Percentiles rank a stretch among this genome's conserved stretches.
phyloP scores from a whole-genome alignment of 2,329 filamentous ascomycete species.

The Colletotrichum camelliae region DNA sequence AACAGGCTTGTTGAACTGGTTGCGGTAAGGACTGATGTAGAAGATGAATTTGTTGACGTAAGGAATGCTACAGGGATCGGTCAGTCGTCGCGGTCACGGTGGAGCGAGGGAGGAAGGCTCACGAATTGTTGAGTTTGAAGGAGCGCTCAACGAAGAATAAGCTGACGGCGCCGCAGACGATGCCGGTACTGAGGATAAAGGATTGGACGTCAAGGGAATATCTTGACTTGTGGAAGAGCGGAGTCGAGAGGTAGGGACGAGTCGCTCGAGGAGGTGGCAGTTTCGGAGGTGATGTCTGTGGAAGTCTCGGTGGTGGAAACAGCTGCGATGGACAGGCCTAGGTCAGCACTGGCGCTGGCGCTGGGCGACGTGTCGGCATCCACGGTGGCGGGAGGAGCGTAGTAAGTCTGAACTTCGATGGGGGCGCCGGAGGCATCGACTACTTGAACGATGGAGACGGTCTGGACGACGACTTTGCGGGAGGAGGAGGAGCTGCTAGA shows the following conservation, averaged over 20 bases:
- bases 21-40: constrained; percentile 19
- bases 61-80: constrained; percentile 9
- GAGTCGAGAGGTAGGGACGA: too few relatives aligned
- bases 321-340: constrained; percentile 6
- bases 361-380: constrained; percentile 28
- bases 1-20: constrained; percentile 12
- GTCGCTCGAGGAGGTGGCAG: not conserved
- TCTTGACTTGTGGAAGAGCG: constrained; percentile 18
- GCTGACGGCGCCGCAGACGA: constrained; percentile 11
- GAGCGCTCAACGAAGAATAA: constrained; percentile 18
- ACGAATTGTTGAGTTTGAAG: constrained; percentile 30
- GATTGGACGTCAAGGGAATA: constrained; percentile 34
- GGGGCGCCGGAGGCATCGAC: constrained; percentile 54
- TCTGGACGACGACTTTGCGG: constrained; percentile 53
- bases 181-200: constrained; percentile 24
- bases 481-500: constrained; percentile 17
- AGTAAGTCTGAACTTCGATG: constrained; percentile 48
- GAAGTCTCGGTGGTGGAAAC: not conserved
- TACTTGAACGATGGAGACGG: constrained; percentile 59
- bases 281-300: not conserved
- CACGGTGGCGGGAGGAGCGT: constrained; percentile 42
- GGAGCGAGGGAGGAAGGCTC: not conserved
- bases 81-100: not conserved
- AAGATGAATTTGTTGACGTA: constrained; percentile 19
- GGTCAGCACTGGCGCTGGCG: constrained; percentile 3